A percentile compares a stretch with the other conserved stretches of the same genome.
phyloP scores from a whole-genome alignment of 1,139 yeast genomes.

The Taphrina deformans region DNA sequence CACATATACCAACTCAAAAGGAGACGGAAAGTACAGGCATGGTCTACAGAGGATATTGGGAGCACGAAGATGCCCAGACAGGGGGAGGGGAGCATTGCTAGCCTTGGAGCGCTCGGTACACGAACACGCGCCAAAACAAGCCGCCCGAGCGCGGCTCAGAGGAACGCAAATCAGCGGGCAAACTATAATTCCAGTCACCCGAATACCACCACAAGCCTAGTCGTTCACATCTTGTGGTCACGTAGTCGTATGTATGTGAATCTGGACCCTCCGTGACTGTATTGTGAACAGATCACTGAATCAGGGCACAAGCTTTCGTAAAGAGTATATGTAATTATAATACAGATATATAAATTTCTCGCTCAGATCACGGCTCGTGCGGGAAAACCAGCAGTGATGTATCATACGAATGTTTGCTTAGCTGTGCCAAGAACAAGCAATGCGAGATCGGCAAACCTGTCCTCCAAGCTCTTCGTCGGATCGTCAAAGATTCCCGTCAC shows the following conservation, averaged over 20 bases:
- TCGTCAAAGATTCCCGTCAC: slow-evolving; percentile 6
- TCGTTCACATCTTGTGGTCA: too few relatives aligned
- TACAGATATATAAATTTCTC: not conserved
- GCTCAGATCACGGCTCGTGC: too few relatives aligned
- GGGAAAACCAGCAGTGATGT: too few relatives aligned
- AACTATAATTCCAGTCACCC: not conserved
- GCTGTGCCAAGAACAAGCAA: slow-evolving; percentile 6
- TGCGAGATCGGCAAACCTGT: slow-evolving; percentile 8
- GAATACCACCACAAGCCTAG: too few relatives aligned
- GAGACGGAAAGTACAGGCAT: too few relatives aligned
- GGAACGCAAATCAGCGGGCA: not conserved
- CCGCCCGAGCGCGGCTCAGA: not conserved
- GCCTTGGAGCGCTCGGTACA: not conserved
- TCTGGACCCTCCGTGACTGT: too few relatives aligned
- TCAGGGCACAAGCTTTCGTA: too few relatives aligned
- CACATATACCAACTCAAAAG: too few relatives aligned
- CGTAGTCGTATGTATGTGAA: too few relatives aligned
- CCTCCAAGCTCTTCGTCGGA: not conserved
- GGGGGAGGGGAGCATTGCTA: not conserved
- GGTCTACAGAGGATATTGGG: too few relatives aligned
- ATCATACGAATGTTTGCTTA: not conserved
- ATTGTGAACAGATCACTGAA: too few relatives aligned
- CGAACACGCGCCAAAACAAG: not conserved
- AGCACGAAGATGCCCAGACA: not conserved
- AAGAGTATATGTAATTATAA: not conserved